A percentile compares a stretch with the other conserved stretches of the same genome.
These are phyloP conservation scores for Acacia melanoxylon DNA, from an alignment of 306 rosid genomes.

Conservation along the genomic window DNA sequence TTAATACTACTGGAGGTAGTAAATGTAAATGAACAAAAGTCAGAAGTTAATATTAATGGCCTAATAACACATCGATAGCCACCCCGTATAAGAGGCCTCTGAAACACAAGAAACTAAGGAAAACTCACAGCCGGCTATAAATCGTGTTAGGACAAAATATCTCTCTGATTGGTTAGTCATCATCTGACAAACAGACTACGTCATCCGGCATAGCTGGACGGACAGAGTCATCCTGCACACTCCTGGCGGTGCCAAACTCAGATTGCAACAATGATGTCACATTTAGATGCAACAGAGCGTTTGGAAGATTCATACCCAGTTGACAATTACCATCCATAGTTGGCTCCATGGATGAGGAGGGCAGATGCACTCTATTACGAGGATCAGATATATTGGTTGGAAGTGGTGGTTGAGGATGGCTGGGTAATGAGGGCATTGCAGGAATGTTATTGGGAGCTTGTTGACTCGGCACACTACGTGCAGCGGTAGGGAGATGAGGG, in stretches of 20 bases:
- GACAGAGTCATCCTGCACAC: conserved; percentile 29
- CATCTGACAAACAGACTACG: conserved; percentile 81
- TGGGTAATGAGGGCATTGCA: conserved; percentile 27
- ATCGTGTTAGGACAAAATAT: conserved; percentile 24
- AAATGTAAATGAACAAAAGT: background rate
- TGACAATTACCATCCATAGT: conserved; percentile 29
- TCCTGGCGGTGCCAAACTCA: conserved; percentile 17
- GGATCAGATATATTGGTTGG: conserved; percentile 34
- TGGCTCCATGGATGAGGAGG: conserved; percentile 39
- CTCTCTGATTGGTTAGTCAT: conserved; percentile 49
- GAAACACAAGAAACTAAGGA: background rate
- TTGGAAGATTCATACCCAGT: conserved; percentile 36
- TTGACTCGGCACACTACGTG: conserved; percentile 32
- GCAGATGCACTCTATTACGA: conserved; percentile 19
- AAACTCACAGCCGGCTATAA: background rate
- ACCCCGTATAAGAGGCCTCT: conserved; percentile 31
- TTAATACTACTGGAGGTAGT: background rate
- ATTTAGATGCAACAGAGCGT: conserved; percentile 17
- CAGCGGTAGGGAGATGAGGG: conserved; percentile 29
- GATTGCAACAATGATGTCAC: conserved; percentile 23
- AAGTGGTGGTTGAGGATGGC: conserved; percentile 22
- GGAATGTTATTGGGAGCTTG: conserved; percentile 40
- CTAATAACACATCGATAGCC: conserved; percentile 1
- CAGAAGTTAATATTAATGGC: conserved; percentile 1
- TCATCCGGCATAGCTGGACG: conserved; percentile 35